Evolutionary conservation across 164 flowering plant genomes (phyloP).

Genomic region (Taxillus chinensis): DNA sequence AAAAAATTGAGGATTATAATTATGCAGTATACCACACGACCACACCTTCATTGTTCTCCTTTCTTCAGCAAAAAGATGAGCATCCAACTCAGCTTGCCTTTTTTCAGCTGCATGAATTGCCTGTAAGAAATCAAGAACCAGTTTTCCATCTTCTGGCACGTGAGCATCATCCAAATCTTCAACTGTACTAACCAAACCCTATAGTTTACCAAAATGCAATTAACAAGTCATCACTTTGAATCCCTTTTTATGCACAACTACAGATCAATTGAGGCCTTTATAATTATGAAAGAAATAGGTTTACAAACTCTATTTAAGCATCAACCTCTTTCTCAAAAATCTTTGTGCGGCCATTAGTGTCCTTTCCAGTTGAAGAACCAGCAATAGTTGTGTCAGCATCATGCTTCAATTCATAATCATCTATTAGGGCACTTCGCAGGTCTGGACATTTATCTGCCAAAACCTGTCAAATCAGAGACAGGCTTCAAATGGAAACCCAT

Average conservation of each 20-base stretch:
- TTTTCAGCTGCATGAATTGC: constrained; percentile 91
- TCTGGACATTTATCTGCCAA: constrained; percentile 17
- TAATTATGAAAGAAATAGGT: not conserved
- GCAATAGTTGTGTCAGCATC: constrained; percentile 20
- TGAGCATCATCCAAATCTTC: constrained; percentile 39
- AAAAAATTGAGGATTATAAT: not conserved
- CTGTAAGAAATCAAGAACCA: constrained; percentile 77
- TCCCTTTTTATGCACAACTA: not conserved
- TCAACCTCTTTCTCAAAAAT: constrained; percentile 36
- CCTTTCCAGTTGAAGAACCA: constrained; percentile 14
- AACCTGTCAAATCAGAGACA: constrained; percentile 33
- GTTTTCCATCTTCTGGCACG: constrained; percentile 57
- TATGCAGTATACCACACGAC: constrained; percentile 21
- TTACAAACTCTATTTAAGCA: not conserved
- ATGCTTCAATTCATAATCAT: constrained; percentile 41
- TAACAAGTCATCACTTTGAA: not conserved
- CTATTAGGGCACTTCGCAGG: constrained; percentile 40
- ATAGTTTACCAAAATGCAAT: constrained; percentile 8
- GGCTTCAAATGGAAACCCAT: constrained; percentile 2
- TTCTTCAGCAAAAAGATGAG: constrained; percentile 58
- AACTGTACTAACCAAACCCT: constrained; percentile 25
- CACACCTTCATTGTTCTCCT: constrained; percentile 68
- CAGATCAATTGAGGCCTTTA: not conserved
- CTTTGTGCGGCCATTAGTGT: constrained; percentile 8
- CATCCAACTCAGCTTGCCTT: constrained; percentile 84